Evolutionary conservation across 768 basidiomycete genomes (phyloP).

Genomic region (Kondoa subrosea): DNA sequence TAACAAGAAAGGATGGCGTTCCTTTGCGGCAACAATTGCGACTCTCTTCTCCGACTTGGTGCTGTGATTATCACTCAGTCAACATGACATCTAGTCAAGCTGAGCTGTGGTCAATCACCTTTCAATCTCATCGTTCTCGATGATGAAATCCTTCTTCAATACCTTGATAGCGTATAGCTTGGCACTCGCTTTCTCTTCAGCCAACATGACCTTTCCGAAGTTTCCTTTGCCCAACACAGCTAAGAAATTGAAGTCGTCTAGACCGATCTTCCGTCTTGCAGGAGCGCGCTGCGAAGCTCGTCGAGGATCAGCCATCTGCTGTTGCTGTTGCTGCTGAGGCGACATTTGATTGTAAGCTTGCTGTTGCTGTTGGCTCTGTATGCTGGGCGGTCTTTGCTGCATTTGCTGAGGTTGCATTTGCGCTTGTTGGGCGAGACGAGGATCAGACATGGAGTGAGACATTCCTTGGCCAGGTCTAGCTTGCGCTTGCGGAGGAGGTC

Average conservation of each 20-base stretch:
- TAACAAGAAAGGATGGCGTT: constrained; percentile 92
- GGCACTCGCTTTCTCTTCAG: constrained; percentile 86
- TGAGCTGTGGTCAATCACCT: constrained; percentile 43
- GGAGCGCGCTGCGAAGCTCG: constrained; percentile 25
- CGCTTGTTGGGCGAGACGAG: neutral
- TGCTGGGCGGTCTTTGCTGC: neutral
- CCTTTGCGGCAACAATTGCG: constrained; percentile 86
- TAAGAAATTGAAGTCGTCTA: constrained; percentile 98
- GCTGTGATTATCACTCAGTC: constrained; percentile 35
- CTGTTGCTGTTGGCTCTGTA: constrained; percentile 31
- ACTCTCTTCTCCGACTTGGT: constrained; percentile 98
- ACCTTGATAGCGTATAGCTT: constrained; percentile 97
- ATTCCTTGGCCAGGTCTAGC: constrained; percentile 9
- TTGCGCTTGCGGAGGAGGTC: constrained; percentile 3
- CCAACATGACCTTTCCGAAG: constrained; percentile 99
- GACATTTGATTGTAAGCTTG: constrained; percentile 32
- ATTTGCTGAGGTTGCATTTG: constrained; percentile 7
- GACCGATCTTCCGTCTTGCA: constrained; percentile 64
- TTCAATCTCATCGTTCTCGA: constrained; percentile 98
- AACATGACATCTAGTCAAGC: constrained; percentile 1
- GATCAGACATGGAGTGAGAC: neutral
- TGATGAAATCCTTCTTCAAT: constrained; percentile 99
- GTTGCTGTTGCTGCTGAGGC: constrained; percentile 9
- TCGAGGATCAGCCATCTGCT: neutral
- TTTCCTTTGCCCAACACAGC: constrained; percentile 98